Evolutionary conservation across 805 yeast species (phyloP).

Genomic region (Sugiyamaella boreocaroliniensis): DNA sequence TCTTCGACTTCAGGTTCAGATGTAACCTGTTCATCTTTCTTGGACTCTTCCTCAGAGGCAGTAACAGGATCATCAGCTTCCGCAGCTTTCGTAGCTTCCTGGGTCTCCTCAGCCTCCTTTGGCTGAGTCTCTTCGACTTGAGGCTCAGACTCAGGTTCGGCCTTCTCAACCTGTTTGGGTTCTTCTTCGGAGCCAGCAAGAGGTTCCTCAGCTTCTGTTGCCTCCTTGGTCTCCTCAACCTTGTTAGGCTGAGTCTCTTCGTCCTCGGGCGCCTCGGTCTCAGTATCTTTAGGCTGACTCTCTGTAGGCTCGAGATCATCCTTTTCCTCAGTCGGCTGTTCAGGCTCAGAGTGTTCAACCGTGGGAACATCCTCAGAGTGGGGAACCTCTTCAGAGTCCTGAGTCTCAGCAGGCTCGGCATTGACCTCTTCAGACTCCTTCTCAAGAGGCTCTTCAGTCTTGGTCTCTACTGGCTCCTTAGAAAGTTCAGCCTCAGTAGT

Average conservation of each 20-base stretch:
- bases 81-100: background rate
- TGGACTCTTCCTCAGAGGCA: conserved; percentile 49
- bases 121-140: background rate
- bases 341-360: background rate
- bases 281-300: background rate
- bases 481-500: background rate
- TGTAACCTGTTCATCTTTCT: conserved; percentile 50
- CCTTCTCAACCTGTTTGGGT: conserved; percentile 47
- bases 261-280: background rate
- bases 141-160: conserved; percentile 59
- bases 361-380: conserved; percentile 77
- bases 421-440: conserved; percentile 41
- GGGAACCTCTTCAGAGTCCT: conserved; percentile 70
- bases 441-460: background rate
- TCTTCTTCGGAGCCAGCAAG: conserved; percentile 40
- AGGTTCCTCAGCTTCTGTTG: no score
- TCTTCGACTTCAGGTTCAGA: conserved; percentile 48
- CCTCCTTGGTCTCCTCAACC: background rate
- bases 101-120: background rate
- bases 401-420: no score
- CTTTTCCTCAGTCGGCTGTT: background rate
- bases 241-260: background rate
- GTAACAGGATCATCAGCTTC: no score
- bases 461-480: background rate
- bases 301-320: background rate